Percentiles rank a stretch among this genome's conserved stretches.
These are phyloP conservation scores for Patellaria atrata DNA, from an alignment of 495 filamentous ascomycete species.

Conservation along the genomic window DNA sequence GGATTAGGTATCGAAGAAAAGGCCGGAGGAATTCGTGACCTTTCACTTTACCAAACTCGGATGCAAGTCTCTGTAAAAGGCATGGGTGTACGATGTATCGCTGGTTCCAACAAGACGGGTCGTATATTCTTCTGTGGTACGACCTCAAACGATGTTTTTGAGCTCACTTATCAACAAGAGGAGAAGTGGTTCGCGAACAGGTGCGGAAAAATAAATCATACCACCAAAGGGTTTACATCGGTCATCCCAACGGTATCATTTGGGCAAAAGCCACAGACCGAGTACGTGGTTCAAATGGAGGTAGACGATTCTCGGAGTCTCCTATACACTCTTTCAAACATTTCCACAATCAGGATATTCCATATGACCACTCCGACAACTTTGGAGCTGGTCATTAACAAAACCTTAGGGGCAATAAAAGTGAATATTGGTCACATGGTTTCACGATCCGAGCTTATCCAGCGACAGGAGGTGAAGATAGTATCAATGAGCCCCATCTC, in stretches of 20 bases:
- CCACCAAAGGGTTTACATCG: constrained; percentile 55
- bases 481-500: constrained; percentile 75
- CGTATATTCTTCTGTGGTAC: constrained; percentile 86
- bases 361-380: constrained; percentile 48
- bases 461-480: constrained; percentile 47
- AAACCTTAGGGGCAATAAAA: constrained; percentile 38
- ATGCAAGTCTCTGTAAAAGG: constrained; percentile 64
- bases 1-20: constrained; percentile 52
- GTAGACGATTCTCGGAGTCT: constrained; percentile 79
- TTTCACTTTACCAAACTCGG: constrained; percentile 68
- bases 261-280: constrained; percentile 33
- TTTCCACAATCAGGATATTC: constrained; percentile 73
- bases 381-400: constrained; percentile 42
- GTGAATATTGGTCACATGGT: constrained; percentile 70
- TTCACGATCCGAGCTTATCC: constrained; percentile 50
- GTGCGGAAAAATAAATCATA: constrained; percentile 74
- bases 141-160: constrained; percentile 64
- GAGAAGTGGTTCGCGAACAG: constrained; percentile 86
- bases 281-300: constrained; percentile 58
- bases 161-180: constrained; percentile 89
- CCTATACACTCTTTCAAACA: constrained; percentile 78
- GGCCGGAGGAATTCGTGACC: constrained; percentile 48
- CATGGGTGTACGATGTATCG: constrained; percentile 57
- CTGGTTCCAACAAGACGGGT: constrained; percentile 58
- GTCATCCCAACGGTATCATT: constrained; percentile 46